Conservation (phyloP, 202 grass and related monocot species). For the Panicum virgatum region DNA sequence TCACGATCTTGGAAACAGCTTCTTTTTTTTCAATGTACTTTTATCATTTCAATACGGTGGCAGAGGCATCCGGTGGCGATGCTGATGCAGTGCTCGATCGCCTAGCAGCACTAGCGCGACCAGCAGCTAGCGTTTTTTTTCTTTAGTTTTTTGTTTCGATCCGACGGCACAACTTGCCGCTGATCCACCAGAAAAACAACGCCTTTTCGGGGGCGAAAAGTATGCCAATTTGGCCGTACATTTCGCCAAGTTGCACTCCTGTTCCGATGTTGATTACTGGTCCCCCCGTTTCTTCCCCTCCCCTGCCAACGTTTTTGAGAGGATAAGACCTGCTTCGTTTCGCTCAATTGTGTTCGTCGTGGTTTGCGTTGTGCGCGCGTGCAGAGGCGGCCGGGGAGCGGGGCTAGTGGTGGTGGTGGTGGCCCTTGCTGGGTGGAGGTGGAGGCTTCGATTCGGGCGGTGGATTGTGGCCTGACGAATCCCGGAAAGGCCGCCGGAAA, state of each 20-base stretch:
- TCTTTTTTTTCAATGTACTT: slow-evolving; percentile 5
- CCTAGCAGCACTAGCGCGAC: neutral
- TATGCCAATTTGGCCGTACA: slow-evolving; percentile 45
- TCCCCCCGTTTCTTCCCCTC: neutral
- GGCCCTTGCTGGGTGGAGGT: neutral
- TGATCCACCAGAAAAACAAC: slow-evolving; percentile 14
- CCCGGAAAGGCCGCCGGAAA: slow-evolving; percentile 21
- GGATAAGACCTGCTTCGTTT: slow-evolving; percentile 33
- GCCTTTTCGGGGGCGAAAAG: slow-evolving; percentile 32
- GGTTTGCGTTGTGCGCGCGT: slow-evolving; percentile 13
- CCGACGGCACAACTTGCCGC: slow-evolving; percentile 26
- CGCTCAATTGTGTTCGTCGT: slow-evolving; percentile 22
- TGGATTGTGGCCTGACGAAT: slow-evolving; percentile 35
- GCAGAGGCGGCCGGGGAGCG: neutral
- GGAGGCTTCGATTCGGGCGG: slow-evolving; percentile 19
- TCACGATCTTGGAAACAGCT: slow-evolving; percentile 7
- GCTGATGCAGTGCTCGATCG: slow-evolving; percentile 39
- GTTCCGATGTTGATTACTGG: slow-evolving; percentile 45
- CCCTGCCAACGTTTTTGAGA: neutral
- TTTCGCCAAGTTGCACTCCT: slow-evolving; percentile 45
- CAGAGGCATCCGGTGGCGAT: neutral
- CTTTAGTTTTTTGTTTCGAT: neutral
- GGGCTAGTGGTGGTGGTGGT: neutral
- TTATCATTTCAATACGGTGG: slow-evolving; percentile 12
- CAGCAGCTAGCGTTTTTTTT: neutral